Conservation (phyloP, 768 basidiomycete genomes). For the Cyclocybe aegerita region DNA sequence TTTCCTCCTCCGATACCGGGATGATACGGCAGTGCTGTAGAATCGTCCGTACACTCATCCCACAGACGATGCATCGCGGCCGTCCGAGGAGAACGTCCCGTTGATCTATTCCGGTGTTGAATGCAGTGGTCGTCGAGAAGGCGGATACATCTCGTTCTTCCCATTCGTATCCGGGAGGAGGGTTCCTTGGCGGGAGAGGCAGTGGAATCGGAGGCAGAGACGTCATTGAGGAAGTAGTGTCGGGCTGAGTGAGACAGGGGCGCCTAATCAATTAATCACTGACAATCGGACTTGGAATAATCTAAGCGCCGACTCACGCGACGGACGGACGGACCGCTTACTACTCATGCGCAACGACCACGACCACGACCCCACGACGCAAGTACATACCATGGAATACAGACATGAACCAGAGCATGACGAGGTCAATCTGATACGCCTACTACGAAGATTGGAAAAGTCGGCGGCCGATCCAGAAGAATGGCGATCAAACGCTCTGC, state of each 20-base stretch:
- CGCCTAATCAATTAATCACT: too few relatives aligned
- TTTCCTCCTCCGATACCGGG: constrained; percentile 8
- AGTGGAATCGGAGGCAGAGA: constrained; percentile 15
- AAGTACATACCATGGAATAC: not conserved
- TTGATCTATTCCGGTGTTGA: constrained; percentile 14
- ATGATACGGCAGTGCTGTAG: constrained; percentile 15
- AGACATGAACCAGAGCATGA: constrained; percentile 42
- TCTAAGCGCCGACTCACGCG: too few relatives aligned
- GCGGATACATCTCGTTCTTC: constrained; percentile 11
- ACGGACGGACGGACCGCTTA: too few relatives aligned
- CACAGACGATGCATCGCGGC: constrained; percentile 17
- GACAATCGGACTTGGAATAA: not conserved
- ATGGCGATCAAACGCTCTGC: constrained; percentile 26
- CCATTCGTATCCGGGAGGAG: constrained; percentile 18
- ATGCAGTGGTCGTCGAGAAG: constrained; percentile 19
- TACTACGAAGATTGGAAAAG: constrained; percentile 62
- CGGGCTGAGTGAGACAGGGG: too few relatives aligned
- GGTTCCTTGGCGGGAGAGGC: constrained; percentile 17
- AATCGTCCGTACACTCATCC: not conserved
- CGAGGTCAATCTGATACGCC: constrained; percentile 63
- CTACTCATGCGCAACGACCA: too few relatives aligned
- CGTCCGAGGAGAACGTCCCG: constrained; percentile 19
- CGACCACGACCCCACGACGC: too few relatives aligned
- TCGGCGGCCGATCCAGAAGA: constrained; percentile 38
- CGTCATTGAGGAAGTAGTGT: constrained; percentile 14